These are phyloP conservation scores for Xylaria sp. DNA, from an alignment of 2,329 filamentous ascomycete genomes.

Conservation along the genomic window DNA sequence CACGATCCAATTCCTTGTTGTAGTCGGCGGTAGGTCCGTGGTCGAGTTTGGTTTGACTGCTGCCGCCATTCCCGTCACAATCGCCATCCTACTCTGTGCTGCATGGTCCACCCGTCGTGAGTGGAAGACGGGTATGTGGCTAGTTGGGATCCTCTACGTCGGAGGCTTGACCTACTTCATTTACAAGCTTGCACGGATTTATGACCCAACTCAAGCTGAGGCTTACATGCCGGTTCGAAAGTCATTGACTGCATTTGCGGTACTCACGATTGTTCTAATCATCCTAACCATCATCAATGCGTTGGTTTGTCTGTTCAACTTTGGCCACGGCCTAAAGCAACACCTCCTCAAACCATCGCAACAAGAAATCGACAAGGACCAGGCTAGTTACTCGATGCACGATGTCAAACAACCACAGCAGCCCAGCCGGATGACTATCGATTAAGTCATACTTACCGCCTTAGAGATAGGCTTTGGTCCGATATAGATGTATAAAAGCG, in stretches of 20 bases:
- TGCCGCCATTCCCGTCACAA: conserved; percentile 88
- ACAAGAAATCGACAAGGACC: conserved; percentile 59
- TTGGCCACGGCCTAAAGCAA: conserved; percentile 84
- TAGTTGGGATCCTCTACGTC: conserved; percentile 84
- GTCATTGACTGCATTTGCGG: conserved; percentile 89
- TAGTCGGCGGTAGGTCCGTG: conserved; percentile 73
- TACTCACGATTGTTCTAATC: conserved; percentile 89
- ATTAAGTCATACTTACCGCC: conserved; percentile 46
- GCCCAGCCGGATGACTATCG: conserved; percentile 66
- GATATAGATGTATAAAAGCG: conserved; percentile 40
- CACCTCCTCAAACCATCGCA: conserved; percentile 69
- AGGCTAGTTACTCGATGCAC: conserved; percentile 59
- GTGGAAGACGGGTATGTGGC: conserved; percentile 76
- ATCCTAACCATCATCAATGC: conserved; percentile 87
- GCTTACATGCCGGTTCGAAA: conserved; percentile 81
- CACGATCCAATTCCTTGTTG: conserved; percentile 95
- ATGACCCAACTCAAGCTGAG: conserved; percentile 62
- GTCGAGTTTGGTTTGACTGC: conserved; percentile 86
- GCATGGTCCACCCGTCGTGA: conserved; percentile 86
- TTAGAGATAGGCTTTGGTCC: conserved; percentile 7
- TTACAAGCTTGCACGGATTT: conserved; percentile 98
- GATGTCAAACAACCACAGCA: conserved; percentile 60
- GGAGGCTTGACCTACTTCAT: conserved; percentile 92
- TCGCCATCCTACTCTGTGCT: conserved; percentile 83
- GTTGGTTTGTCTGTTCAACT: conserved; percentile 87